Evolutionary conservation across 2,329 filamentous ascomycete genomes (phyloP).

Genomic region (Nigrograna mackinnonii): DNA sequence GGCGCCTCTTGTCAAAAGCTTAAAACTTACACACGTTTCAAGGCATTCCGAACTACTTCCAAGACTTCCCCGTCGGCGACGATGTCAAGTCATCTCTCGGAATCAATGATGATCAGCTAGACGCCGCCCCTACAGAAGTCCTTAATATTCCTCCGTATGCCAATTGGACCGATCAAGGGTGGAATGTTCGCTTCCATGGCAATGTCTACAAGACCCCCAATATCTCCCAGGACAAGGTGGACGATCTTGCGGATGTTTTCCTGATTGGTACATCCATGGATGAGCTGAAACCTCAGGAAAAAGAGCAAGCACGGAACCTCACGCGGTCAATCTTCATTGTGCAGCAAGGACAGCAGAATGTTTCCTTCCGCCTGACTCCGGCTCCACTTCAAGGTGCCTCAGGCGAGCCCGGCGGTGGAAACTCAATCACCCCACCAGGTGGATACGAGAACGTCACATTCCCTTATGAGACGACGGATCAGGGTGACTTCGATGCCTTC

Average conservation of each 20-base stretch:
- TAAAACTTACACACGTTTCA: too few species aligned
- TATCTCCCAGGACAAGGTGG: constrained; percentile 65
- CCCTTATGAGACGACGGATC: constrained; percentile 65
- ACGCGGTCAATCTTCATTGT: constrained; percentile 76
- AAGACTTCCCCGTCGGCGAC: constrained; percentile 65
- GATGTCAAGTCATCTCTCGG: constrained; percentile 65
- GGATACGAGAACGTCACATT: constrained; percentile 66
- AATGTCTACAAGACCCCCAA: constrained; percentile 82
- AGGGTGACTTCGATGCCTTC: constrained; percentile 77
- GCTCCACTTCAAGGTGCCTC: constrained; percentile 59
- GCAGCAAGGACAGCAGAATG: constrained; percentile 67
- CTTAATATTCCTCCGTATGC: constrained; percentile 68
- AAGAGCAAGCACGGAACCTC: constrained; percentile 72
- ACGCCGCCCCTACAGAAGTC: constrained; percentile 68
- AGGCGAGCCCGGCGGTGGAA: constrained; percentile 52
- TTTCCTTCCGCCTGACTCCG: constrained; percentile 66
- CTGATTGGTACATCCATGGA: constrained; percentile 67
- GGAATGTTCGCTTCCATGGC: constrained; percentile 77
- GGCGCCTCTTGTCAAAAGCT: too few species aligned
- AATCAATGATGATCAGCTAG: constrained; percentile 61
- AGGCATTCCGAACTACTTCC: constrained; percentile 69
- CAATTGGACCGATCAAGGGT: constrained; percentile 79
- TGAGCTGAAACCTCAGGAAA: constrained; percentile 61
- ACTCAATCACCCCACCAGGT: constrained; percentile 57
- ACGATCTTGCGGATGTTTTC: constrained; percentile 72